Evolutionary conservation across 345 rosid genomes (phyloP).

Genomic region (Pseudoturritis turrita): DNA sequence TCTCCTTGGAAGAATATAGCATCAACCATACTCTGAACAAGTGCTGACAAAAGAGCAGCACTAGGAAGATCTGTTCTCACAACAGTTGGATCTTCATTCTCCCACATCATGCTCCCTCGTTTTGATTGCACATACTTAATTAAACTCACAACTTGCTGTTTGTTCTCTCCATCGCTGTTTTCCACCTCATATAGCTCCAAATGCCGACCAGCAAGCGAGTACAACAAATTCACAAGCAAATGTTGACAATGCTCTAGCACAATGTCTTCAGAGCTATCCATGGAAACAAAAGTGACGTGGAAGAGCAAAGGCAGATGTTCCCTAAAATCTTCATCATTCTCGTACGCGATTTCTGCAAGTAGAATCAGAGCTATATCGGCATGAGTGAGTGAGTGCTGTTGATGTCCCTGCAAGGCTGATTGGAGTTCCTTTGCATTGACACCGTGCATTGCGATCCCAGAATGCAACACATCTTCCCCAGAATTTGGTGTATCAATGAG

Average conservation of each 20-base stretch:
- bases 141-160: slow-evolving; percentile 93
- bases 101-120: slow-evolving; percentile 99
- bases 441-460: slow-evolving; percentile 69
- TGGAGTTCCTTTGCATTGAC: slow-evolving; percentile 94
- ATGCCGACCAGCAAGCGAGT: slow-evolving; percentile 98
- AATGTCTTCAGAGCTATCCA: slow-evolving; percentile 99
- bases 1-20: slow-evolving; percentile 99
- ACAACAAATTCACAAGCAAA: slow-evolving; percentile 89
- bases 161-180: slow-evolving; percentile 91
- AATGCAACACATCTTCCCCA: slow-evolving; percentile 79
- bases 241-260: slow-evolving; percentile 99
- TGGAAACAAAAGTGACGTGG: slow-evolving; percentile 98
- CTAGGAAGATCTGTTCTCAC: slow-evolving; percentile 88
- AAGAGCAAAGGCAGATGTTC: slow-evolving; percentile 96
- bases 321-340: slow-evolving; percentile 97
- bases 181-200: slow-evolving; percentile 97
- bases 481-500: slow-evolving; percentile 94
- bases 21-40: slow-evolving; percentile 99
- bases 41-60: slow-evolving; percentile 92
- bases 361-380: slow-evolving; percentile 98
- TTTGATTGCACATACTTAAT: slow-evolving; percentile 98
- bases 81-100: slow-evolving; percentile 92
- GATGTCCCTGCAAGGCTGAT: slow-evolving; percentile 98
- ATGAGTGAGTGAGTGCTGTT: slow-evolving; percentile 92
- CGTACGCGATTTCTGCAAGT: slow-evolving; percentile 96